Evolutionary conservation across 2,329 filamentous ascomycete genomes (phyloP).

Genomic region (Decorospora gaudefroyi): DNA sequence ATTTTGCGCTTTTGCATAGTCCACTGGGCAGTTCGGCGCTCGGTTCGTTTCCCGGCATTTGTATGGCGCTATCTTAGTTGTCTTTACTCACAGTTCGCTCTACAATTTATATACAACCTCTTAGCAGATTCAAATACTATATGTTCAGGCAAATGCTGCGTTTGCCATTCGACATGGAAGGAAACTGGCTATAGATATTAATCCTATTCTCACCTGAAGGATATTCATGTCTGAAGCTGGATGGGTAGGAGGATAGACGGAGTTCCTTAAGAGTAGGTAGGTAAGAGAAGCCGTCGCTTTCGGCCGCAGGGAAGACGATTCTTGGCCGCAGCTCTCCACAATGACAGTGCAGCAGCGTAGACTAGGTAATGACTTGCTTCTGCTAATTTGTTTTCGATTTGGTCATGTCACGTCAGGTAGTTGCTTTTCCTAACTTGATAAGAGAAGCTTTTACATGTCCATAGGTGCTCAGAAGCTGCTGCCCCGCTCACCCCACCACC

Average conservation of each 20-base stretch:
- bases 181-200: not conserved
- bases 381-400: constrained; percentile 13
- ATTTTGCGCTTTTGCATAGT: constrained; percentile 30
- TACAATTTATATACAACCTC: constrained; percentile 7
- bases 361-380: constrained; percentile 13
- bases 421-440: constrained; percentile 38
- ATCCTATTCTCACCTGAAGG: too few species aligned
- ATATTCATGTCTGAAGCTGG: too few species aligned
- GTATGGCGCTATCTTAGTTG: constrained; percentile 21
- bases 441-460: constrained; percentile 19
- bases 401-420: constrained; percentile 10
- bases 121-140: constrained; percentile 8
- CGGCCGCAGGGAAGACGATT: constrained; percentile 31
- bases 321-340: constrained; percentile 6
- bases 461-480: constrained; percentile 13
- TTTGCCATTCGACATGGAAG: too few species aligned
- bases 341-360: constrained; percentile 8
- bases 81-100: constrained; percentile 9
- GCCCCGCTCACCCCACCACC: constrained; percentile 30
- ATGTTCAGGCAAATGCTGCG: not conserved
- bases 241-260: too few species aligned
- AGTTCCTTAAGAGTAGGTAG: too few species aligned
- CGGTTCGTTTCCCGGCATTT: too few species aligned
- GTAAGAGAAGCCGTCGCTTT: constrained; percentile 16
- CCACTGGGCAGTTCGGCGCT: constrained; percentile 22